Evolutionary conservation across 345 rosid species (phyloP), one percentile per base, ranked within the genome.

Genomic region (Reutealis trisperma): DNA sequence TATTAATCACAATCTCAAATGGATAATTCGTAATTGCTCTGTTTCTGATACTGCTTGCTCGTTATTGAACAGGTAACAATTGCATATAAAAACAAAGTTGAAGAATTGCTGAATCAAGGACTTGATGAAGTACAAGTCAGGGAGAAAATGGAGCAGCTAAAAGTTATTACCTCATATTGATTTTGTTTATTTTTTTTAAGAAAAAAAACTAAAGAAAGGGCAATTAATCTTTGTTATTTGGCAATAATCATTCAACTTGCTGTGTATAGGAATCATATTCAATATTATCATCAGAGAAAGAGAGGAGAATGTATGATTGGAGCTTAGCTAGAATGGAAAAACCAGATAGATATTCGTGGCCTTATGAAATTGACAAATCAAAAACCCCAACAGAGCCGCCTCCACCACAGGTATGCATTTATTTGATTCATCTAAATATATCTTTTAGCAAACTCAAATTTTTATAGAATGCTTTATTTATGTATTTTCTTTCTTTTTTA

Each of bases 301-400:
- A 94, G 81, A 90, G 93, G 75, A 88, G 98, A 80, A 41, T 94
- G 88, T 94, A 94, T 58, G 97, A 92, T 70, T 94, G 98, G 98
- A 94, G 98, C 83, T 80, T 94, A 87, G 89, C 87, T 1, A 90
- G 98, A 67, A 90, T 75, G 62, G 89, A 71, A 44, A 79, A 79
- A 5, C 82, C 97, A 51, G 97, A 89, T 2, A 78, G 75, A 49
- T 93, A 91, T 74, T 72, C 83, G 3, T 94, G 98, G 98, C 97
- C 97, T 4, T 92, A 81, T 62, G 92, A 94, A 83, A 88, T 75
- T 52, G 98, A 94, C 70, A 83, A 68, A 65, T 75, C 83, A 49
- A 82, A 82, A 68, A 71, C 86, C 1, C 75, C 96, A 1, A 71
- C 68, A 6, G 84, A 83, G 44, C 62, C 82, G 3, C 93, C 97